Evolutionary conservation across 78 protist genomes (phyloP), one percentile per base, ranked within the genome.

Genomic region (Dictyostelium capitatum): DNA sequence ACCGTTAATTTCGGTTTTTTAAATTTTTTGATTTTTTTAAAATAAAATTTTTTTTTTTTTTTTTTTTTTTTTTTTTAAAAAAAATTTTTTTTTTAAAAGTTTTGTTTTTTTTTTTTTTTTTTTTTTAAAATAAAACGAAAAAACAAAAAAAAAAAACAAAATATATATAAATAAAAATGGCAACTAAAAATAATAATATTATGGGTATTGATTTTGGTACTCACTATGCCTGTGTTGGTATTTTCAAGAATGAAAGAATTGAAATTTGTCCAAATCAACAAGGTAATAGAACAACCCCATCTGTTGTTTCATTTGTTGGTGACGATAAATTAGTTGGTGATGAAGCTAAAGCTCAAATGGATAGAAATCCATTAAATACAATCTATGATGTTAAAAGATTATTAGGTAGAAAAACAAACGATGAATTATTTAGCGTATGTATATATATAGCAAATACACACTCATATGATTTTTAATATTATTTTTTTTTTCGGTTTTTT

Each of bases 121-220:
- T 59, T 57, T n/a, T 57, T n/a, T 57, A 20, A 20, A 5, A 37
- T 37, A 1, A 37, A 37, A 37, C 43, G 6, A 37, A 37, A 3
- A 37, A 37, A 37, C 43, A 37, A 37, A 37, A 62, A 23, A 28
- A 62, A 28, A 0, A 62, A 62, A 25, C 10, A 25, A 59, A 0
- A 59, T 25, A 59, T 57, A 57, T 57, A 19, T 23, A 59, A 1
- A 59, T 23, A 59, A 62, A 62, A 28, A 62, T 62, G 72, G 14
- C 72, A 62, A 51, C n/a, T 51, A 51, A 51, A 51, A 47, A 8
- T 8, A 47, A 74, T 23, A 43, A 41, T 30, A 53, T 83, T 75
- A 80, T 98, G 72, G 99, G 98, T n/a, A 97, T 98, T 89, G 99
- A 98, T 56, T 92, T 98, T 6, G 99, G 99, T 20, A 97, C 99